These are phyloP conservation scores for Alternaria longipes DNA, from an alignment of 2,329 filamentous ascomycete species.

Conservation along the genomic window DNA sequence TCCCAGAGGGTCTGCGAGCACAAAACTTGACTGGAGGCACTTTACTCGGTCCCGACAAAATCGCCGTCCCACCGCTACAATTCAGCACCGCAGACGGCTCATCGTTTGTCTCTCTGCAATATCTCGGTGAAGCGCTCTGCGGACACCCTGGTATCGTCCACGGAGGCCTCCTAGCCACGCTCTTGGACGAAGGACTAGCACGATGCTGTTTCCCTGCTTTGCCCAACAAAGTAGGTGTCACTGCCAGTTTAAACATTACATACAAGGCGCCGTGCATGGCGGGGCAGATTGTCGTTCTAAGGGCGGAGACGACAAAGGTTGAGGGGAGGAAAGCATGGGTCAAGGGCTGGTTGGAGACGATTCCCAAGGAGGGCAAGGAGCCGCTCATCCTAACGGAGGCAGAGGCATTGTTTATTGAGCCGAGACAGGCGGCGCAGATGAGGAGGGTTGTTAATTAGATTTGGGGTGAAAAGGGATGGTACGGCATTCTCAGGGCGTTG, in stretches of 20 bases:
- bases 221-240: constrained; percentile 85
- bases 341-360: constrained; percentile 82
- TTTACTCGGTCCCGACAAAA: constrained; percentile 75
- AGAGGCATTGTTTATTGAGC: constrained; percentile 87
- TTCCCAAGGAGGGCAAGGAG: constrained; percentile 67
- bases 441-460: constrained; percentile 39
- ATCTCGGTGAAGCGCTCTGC: constrained; percentile 81
- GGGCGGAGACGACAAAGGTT: constrained; percentile 81
- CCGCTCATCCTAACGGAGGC: constrained; percentile 78
- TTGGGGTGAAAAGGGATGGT: not conserved
- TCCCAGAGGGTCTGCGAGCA: constrained; percentile 73
- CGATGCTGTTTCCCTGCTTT: constrained; percentile 88
- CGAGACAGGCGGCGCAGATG: constrained; percentile 73
- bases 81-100: constrained; percentile 70
- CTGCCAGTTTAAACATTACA: constrained; percentile 82
- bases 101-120: constrained; percentile 71
- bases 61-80: constrained; percentile 81
- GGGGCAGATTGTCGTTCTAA: constrained; percentile 77
- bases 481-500: constrained; percentile 4
- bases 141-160: constrained; percentile 92
- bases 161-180: constrained; percentile 88
- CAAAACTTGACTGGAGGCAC: constrained; percentile 86
- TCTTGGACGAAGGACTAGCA: constrained; percentile 89
- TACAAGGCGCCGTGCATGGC: constrained; percentile 85
- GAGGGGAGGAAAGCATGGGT: constrained; percentile 97